phyloP scores from a whole-genome alignment of 805 yeast genomes.

The Candida glaebosa region DNA sequence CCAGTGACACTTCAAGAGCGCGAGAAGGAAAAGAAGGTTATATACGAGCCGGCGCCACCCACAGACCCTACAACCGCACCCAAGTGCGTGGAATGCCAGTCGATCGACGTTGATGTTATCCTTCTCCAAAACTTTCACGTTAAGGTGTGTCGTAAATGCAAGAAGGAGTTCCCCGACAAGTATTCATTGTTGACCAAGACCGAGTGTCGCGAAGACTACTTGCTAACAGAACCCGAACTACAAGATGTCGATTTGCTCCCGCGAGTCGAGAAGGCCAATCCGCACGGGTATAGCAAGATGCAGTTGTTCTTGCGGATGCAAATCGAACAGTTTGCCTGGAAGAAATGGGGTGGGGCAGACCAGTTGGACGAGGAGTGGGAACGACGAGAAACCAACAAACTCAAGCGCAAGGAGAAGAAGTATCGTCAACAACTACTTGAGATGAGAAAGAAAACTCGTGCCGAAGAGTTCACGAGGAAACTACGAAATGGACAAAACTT shows the following conservation, averaged over 20 bases:
- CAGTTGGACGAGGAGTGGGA: constrained; percentile 92
- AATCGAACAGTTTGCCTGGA: constrained; percentile 88
- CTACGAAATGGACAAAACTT: constrained; percentile 54
- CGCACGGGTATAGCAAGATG: constrained; percentile 92
- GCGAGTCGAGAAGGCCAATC: constrained; percentile 86
- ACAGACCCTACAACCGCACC: constrained; percentile 71
- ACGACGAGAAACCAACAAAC: constrained; percentile 67
- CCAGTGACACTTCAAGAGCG: constrained; percentile 37
- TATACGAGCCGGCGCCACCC: constrained; percentile 66
- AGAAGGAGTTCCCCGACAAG: constrained; percentile 72
- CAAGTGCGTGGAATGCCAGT: constrained; percentile 77
- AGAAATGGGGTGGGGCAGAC: constrained; percentile 92
- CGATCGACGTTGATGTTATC: constrained; percentile 76
- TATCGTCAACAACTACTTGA: constrained; percentile 76
- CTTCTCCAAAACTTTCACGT: constrained; percentile 63
- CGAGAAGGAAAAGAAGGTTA: constrained; percentile 38
- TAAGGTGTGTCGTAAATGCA: constrained; percentile 79
- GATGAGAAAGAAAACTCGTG: constrained; percentile 89
- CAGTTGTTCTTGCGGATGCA: constrained; percentile 86
- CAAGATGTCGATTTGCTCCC: constrained; percentile 65
- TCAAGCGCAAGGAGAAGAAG: constrained; percentile 71
- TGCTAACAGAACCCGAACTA: constrained; percentile 90
- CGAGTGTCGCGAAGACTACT: constrained; percentile 89
- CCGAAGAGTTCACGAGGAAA: constrained; percentile 79
- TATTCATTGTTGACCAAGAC: constrained; percentile 91